Base-by-base conservation (phyloP, 192 early-diverging fungal species). In the Endogone sp. region DNA sequence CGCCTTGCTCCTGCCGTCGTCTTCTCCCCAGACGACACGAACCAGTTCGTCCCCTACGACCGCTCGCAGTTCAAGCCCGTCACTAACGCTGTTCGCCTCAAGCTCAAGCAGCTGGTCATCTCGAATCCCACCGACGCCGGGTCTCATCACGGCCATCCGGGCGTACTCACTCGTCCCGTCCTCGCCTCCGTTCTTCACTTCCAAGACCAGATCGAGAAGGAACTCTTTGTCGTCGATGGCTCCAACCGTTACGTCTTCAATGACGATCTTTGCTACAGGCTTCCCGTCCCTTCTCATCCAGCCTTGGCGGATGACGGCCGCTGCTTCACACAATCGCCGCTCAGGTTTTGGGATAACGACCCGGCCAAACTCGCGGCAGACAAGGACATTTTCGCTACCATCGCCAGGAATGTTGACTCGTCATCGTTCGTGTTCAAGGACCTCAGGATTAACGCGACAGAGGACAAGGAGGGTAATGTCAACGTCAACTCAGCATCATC, bases 21-120 rank as follows among this genome's bases (percentile, higher is more conserved):
- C 13, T 82, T 79, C 60, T 66, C 74, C 16, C 31, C 49, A 29
- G 63, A 73, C 13, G 73, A 75, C 30, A 29, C 72, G 32, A 67
- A 76, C 59, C 21, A 60, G 49, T 80, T 82, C 58, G 6, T 73
- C 44, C 61, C 58, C 23, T 79, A 85, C 58, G 75, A 63, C 21
- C 71, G 77, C 26, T 81, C 78, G 60, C 79, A 82, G 29, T 80
- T 67, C 30, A 83, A 71, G 56, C 64, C 76, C 67, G 61, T 76
- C 10, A 66, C 75, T 21, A 74, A 76, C 8, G 74, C 68, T 21
- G 71, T 70, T 54, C 79, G 79, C 58, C 62, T 92, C 63, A 86
- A 86, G 65, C 75, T 92, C 49, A 86, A 84, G 55, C 89, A 88
- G 64, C 78, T 91, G n/a, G 32, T 84, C 16, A 69, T 86, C 30